A percentile compares a stretch with the other conserved stretches of the same genome.
phyloP scores from a whole-genome alignment of 1,139 yeast species.

The Meyerozyma smithsonii region DNA sequence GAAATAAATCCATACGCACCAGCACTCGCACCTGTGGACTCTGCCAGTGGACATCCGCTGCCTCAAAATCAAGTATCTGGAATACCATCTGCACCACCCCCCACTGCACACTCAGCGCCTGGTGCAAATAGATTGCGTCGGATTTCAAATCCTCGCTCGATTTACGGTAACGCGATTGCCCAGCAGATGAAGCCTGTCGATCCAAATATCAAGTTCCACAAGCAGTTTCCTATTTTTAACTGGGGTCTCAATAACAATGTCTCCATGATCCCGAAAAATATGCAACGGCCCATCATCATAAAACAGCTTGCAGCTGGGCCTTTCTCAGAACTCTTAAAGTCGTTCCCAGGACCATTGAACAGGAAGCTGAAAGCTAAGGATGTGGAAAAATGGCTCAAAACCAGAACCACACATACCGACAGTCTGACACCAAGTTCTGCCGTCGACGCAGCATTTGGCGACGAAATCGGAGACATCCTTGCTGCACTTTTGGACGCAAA shows the following conservation, averaged over 20 bases:
- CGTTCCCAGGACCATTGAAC: conserved; percentile 63
- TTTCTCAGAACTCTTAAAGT: background rate
- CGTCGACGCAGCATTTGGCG: conserved; percentile 25
- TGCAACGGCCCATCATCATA: background rate
- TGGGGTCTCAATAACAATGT: conserved; percentile 52
- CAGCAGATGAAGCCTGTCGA: conserved; percentile 19
- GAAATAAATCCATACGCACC: conserved; percentile 46
- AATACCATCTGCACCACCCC: background rate
- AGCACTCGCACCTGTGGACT: conserved; percentile 19
- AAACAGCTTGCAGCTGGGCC: background rate
- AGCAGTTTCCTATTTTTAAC: conserved; percentile 76
- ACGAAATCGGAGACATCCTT: conserved; percentile 19
- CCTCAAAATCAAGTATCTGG: background rate
- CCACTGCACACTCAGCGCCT: background rate
- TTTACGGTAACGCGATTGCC: conserved; percentile 18
- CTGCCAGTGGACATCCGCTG: background rate
- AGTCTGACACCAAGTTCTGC: conserved; percentile 2
- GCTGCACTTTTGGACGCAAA: conserved; percentile 22
- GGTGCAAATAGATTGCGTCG: conserved; percentile 21
- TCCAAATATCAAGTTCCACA: conserved; percentile 34
- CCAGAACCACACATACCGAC: conserved; percentile 4
- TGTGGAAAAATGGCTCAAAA: conserved; percentile 55
- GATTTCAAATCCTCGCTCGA: conserved; percentile 23
- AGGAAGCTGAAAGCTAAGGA: conserved; percentile 62
- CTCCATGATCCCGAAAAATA: conserved; percentile 23